These are phyloP conservation scores for Nicotiana noctiflora DNA, from an alignment of 257 asterid species.

Conservation along the genomic window DNA sequence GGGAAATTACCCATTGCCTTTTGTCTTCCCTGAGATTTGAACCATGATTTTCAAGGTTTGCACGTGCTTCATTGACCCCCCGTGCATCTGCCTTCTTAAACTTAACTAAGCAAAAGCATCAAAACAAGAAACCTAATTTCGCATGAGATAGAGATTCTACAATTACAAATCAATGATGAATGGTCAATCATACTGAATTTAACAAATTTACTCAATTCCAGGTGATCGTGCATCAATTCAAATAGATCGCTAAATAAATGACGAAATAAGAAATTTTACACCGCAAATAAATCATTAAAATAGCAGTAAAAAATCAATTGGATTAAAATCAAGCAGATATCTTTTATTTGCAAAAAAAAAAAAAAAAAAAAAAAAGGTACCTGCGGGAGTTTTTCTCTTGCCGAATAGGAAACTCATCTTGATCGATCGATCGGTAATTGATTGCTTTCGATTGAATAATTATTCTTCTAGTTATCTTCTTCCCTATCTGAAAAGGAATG, in stretches of 20 bases:
- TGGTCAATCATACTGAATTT: no score
- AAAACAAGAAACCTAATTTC: background rate
- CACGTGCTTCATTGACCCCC: no score
- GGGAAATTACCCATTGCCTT: no score
- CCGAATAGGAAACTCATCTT: constrained; percentile 93
- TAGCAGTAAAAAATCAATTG: background rate
- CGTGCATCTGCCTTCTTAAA: no score
- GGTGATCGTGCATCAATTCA: background rate
- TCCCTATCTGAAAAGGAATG: background rate
- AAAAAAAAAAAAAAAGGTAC: constrained; percentile 30
- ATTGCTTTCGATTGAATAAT: background rate
- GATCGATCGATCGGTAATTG: constrained; percentile 8
- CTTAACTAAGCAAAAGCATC: background rate
- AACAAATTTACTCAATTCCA: background rate
- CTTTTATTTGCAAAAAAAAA: background rate
- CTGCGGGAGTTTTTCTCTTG: constrained; percentile 91
- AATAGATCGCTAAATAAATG: background rate
- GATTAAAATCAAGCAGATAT: background rate
- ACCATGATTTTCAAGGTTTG: no score
- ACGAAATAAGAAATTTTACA: background rate
- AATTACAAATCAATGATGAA: background rate
- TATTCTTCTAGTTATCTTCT: background rate
- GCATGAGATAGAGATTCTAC: background rate
- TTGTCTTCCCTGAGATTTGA: no score
- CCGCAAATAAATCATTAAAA: background rate